Evolutionary conservation across 305 asterid genomes (phyloP), one percentile per base, ranked within the genome.

Genomic region (Fraxinus velutina): DNA sequence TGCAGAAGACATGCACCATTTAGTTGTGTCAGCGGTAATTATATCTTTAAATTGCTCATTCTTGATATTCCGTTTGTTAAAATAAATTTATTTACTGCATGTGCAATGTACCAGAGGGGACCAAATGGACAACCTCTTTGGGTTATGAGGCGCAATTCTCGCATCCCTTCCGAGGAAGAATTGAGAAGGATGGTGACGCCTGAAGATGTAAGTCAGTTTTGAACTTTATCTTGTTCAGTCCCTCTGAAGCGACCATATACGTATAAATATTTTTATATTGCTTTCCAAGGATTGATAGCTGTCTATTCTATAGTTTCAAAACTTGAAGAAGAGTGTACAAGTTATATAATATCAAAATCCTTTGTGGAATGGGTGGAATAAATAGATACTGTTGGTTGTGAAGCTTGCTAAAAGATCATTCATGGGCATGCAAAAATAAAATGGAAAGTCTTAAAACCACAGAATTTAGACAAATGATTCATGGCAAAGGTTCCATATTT

Each of bases 171-270:
- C 4, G 98, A 96, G 86, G 98, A 96, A 90, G 98, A 93, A 87
- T 83, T 96, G 83, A 91, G 99, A 88, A 93, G 98, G 97, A 89
- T 94, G 97, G 98, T 96, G 86, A 89, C 97, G 24, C 98, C 99
- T 76, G 98, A 94, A 89, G 92, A 87, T 85, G 99, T 96, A 87
- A 79, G 90, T 84, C 77, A 57, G 27, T 32, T 71, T 36, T 83
- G n/a, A 66, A 75, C 27, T 71, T 68, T 21, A 33, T 44, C 78
- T 73, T 71, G 44, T 71, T 71, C 33, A 32, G 24, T 32, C 6
- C 76, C 76, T 71, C 74, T 68, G 66, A 75, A 19, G 42, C 60
- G 78, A 76, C 80, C 76, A 37, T 36, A 60, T 80, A 81, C 72
- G 30, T 62, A 52, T 52, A 76, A 78, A 37, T 64, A 50, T 68